Evolutionary conservation across 2,329 filamentous ascomycete genomes (phyloP), one percentile per base, ranked within the genome.

Genomic region (Pseudogymnoascus verrucosus): DNA sequence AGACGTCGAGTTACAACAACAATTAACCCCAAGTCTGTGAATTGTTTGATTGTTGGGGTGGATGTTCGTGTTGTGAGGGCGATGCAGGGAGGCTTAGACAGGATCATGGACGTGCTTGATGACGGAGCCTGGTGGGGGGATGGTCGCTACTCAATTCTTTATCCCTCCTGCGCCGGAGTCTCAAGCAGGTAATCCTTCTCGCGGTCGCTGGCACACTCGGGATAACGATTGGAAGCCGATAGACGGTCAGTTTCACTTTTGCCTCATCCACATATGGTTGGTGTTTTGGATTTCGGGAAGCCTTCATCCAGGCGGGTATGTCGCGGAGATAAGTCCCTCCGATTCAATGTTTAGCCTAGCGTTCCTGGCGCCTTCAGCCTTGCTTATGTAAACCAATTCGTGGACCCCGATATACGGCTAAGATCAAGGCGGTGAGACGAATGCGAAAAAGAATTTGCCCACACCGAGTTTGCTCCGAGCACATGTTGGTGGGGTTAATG

Each of bases 361-460:
- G 51, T 57, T 57, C 51, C 28, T 57, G 51, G 28, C 10, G 16
- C 16, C 51, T 12, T 57, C 51, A 57, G 51, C 51, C 51, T 57
- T 34, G 51, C 51, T 57, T 57, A 57, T 5, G 28, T 57, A 57
- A 57, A 28, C 4, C 6, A 36, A 16, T 10, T 3, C 7, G 28
- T 34, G 26, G 11, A 19, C 51, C 47, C 51, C 51, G 51, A 57
- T 57, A 14, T 57, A 34, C 28, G 51, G n/a, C 28, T 19, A 57
- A 34, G 10, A 21, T 34, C 16, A 34, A 57, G 51, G 51, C 51
- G 51, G 51, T 57, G 51, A 57, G 51, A 57, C 51, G 51, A 57
- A 57, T 57, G 26, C 51, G 51, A 57, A 57, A 57, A 57, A 57
- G 28, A 57, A 57, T 57, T 57, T 57, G 51, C 51, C 51, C 51